Conservation (phyloP, 164 flowering plant species). For the Taxillus chinensis region DNA sequence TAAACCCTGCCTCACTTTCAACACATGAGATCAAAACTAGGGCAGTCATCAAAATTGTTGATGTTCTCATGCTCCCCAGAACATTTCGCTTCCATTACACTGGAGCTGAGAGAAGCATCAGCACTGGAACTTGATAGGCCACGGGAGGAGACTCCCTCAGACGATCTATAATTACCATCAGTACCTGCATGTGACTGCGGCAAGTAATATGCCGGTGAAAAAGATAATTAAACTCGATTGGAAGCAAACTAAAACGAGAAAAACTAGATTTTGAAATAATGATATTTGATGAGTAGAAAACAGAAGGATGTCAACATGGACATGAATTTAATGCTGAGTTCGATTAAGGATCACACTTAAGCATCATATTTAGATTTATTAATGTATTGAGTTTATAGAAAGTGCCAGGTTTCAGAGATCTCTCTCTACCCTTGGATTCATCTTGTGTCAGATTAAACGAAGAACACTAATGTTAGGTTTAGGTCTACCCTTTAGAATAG, state of each 20-base stretch:
- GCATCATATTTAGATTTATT: too few relatives aligned
- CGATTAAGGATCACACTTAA: too few relatives aligned
- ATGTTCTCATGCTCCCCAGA: conserved; percentile 8
- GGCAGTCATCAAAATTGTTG: conserved; percentile 23
- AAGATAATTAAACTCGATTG: neutral
- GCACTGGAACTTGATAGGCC: conserved; percentile 5
- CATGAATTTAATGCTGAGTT: too few relatives aligned
- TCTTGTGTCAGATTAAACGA: too few relatives aligned
- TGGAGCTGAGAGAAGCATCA: conserved; percentile 5
- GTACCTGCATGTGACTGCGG: conserved; percentile 9
- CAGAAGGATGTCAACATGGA: neutral
- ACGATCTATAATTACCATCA: conserved; percentile 3
- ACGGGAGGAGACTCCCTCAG: conserved; percentile 8
- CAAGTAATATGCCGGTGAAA: neutral
- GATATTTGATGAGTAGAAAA: neutral
- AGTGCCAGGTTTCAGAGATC: too few relatives aligned
- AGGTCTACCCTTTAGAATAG: too few relatives aligned
- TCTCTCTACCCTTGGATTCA: too few relatives aligned
- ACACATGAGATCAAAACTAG: conserved; percentile 63
- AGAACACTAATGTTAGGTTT: too few relatives aligned
- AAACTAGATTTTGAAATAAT: neutral
- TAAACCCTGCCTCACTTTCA: conserved; percentile 6
- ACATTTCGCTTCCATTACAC: conserved; percentile 5
- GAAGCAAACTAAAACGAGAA: neutral
- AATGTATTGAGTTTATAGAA: too few relatives aligned